Conservation (phyloP, 495 filamentous ascomycete genomes). For the Aspergillus panamensis region DNA sequence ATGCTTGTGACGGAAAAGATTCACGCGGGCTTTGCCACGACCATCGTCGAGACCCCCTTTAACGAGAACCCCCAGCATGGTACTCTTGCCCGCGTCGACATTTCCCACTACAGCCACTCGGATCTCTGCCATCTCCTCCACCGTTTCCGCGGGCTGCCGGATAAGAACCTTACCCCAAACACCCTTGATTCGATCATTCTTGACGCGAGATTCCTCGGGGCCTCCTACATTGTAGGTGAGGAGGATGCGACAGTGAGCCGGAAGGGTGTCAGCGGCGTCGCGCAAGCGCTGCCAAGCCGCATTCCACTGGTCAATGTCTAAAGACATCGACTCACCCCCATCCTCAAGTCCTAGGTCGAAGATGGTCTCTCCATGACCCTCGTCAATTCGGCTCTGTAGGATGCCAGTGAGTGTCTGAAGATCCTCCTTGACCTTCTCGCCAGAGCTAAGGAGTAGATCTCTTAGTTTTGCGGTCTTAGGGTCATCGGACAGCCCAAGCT, state of each 20-base stretch:
- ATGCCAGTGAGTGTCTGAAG: constrained; percentile 57
- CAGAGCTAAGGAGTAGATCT: constrained; percentile 66
- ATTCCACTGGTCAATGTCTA: constrained; percentile 76
- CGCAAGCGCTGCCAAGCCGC: constrained; percentile 65
- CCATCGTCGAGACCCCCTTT: constrained; percentile 96
- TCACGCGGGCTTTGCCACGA: constrained; percentile 88
- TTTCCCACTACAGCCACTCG: constrained; percentile 96
- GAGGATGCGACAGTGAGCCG: constrained; percentile 73
- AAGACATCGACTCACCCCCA: constrained; percentile 84
- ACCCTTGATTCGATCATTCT: constrained; percentile 61
- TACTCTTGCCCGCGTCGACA: constrained; percentile 95
- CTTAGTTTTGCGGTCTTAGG: constrained; percentile 66
- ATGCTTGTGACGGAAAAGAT: constrained; percentile 96
- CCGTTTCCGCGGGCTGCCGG: constrained; percentile 63
- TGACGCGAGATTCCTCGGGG: constrained; percentile 61
- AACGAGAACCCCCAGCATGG: constrained; percentile 92
- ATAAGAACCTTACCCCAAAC: constrained; percentile 81
- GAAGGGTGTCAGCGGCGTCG: constrained; percentile 59
- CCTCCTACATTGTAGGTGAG: constrained; percentile 87
- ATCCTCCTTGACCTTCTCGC: constrained; percentile 57
- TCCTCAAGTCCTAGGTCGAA: constrained; percentile 94
- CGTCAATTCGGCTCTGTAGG: constrained; percentile 65
- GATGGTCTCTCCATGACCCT: constrained; percentile 86
- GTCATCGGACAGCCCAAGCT: constrained; percentile 75
- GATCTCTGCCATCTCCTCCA: constrained; percentile 92